Conservation (phyloP, 2,329 filamentous ascomycete species). For the Chalaropsis ovoidea region DNA sequence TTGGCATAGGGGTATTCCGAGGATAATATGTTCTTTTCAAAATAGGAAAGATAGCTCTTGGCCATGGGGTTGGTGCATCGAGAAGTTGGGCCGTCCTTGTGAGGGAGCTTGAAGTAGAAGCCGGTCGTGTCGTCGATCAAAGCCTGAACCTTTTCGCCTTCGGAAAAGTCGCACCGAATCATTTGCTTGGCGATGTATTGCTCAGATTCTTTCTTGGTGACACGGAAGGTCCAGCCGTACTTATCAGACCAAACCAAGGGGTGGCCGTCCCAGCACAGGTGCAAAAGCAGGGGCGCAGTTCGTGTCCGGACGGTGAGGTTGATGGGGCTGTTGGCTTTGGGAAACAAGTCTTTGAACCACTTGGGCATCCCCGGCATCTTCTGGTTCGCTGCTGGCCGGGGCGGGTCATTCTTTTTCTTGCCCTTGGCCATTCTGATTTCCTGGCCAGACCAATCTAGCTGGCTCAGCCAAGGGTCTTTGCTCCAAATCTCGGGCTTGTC, state of each 20-base stretch:
- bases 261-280: constrained; percentile 77
- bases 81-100: constrained; percentile 83
- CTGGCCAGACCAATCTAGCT: constrained; percentile 93
- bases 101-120: constrained; percentile 83
- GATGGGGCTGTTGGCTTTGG: constrained; percentile 57
- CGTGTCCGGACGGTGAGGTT: constrained; percentile 76
- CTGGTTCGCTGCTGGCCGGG: constrained; percentile 67
- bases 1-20: constrained; percentile 87
- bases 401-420: constrained; percentile 75
- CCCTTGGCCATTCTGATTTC: constrained; percentile 84
- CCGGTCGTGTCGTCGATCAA: constrained; percentile 57
- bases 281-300: constrained; percentile 73
- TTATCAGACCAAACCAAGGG: constrained; percentile 89
- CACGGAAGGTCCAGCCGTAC: constrained; percentile 85
- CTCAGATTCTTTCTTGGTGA: constrained; percentile 49
- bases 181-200: constrained; percentile 64
- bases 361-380: constrained; percentile 91
- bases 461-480: constrained; percentile 80
- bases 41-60: constrained; percentile 82
- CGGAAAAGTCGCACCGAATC: constrained; percentile 58
- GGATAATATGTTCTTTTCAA: constrained; percentile 77
- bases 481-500: constrained; percentile 57
- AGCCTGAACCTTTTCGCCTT: constrained; percentile 48
- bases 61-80: constrained; percentile 81
- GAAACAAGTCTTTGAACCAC: constrained; percentile 90